Evolutionary conservation across 768 basidiomycete genomes (phyloP), one percentile per base, ranked within the genome.

Genomic region (Russula vinacea): DNA sequence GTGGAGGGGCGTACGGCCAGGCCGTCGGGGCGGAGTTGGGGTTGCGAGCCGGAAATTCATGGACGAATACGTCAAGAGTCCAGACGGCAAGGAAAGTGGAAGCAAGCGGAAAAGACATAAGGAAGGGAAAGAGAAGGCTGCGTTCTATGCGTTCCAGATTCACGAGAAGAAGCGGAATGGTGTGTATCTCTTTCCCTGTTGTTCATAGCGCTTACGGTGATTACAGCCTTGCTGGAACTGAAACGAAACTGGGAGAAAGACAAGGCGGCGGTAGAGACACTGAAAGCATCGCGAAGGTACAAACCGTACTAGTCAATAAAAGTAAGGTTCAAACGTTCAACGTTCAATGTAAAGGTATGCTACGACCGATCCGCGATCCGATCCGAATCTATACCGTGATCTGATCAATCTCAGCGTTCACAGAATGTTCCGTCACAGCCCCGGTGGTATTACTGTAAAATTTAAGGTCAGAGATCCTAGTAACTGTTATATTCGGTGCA

Each of bases 111-210:
- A 83, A 73, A 81, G 83, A 65, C 79, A 80, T 68, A 84, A 85
- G 73, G 87, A 89, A 74, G 89, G 86, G 71, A 83, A 82, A 53
- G 80, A 81, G 66, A 77, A 78, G 71, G 71, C 76, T 37, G 81
- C 82, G 4, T 95, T 97, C 72, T 96, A 98, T 74, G 87, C 85
- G 29, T 96, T 94, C 81, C 93, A 97, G 74, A 85, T 87, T 71
- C 88, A 88, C 54, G 94, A 94, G 75, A 89, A 89, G 77, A 94
- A 94, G 74, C 78, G 92, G 62, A 83, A 88, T 74, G 87, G 94
- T 94, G 63, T 60, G 80, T 40, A 3, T 37, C 11, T 13, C 58
- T 22, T 13, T 16, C 35, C 11, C 39, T 68, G 35, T 58, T 37
- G 67, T 54, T 59, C 67, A 17, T 56, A 17, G 66, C 6, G 11